Evolutionary conservation across 495 filamentous ascomycete species (phyloP), one percentile per base, ranked within the genome.

Genomic region (Achaetomiella virescens): DNA sequence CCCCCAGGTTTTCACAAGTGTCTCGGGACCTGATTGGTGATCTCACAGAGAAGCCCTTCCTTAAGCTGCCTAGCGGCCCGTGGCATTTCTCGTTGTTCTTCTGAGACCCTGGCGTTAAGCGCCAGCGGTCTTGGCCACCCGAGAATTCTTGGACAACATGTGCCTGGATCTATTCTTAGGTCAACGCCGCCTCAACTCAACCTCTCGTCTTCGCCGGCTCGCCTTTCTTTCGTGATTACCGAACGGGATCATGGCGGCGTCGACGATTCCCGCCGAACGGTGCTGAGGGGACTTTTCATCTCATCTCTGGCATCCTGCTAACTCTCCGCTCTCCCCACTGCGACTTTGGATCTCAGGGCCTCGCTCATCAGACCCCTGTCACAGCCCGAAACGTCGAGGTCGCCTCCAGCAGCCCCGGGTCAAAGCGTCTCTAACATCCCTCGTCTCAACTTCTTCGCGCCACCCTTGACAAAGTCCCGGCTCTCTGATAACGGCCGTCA

Each of bases 361-460:
- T 47, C 17, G 36, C 17, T 29, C 41, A 12, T 0, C 20, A 4
- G 18, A 60, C 65, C 70, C 69, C 67, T 73, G 72, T 70, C 70
- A 42, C 60, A n/a, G n/a, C 52, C 40, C 66, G 71, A 76, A 74
- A 72, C 71, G 55, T 47, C 66, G 61, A 67, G 58, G 64, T 67
- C 61, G 54, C 66, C 62, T 58, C 41, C 58, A 56, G 27, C 41
- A 57, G 18, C 56, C 59, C 68, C 60, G 55, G 40, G 65, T 68
- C 68, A 66, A 65, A 66, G 65, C 72, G 61, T 60, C 69, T 71
- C 69, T 72, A 70, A 76, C 73, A 70, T 20, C 45, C 43, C 65
- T 60, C 68, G 73, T 77, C 73, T 76, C 73, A 75, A 73, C 69
- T 60, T 51, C 57, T 33, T 25, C 53, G 64, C 55, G 33, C 62